A percentile compares a stretch with the other conserved stretches of the same genome.
Conservation (phyloP, 179 eudicot species). For the Beta lomatogona region DNA sequence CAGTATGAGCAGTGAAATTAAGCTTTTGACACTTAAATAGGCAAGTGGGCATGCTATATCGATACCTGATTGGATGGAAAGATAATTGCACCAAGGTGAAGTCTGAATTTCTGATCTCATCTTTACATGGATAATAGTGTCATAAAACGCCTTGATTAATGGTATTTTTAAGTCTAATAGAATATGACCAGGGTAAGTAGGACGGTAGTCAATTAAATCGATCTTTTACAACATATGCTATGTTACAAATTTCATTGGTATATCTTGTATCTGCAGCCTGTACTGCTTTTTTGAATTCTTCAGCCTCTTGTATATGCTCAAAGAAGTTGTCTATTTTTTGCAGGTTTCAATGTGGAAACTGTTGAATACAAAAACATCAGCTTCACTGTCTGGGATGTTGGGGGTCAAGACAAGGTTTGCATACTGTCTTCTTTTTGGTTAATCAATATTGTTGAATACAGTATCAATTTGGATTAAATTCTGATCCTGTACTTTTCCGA, state of each 20-base stretch:
- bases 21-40: background rate
- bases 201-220: background rate
- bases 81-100: background rate
- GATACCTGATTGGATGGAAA: background rate
- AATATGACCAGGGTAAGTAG: background rate
- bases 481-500: too few relatives aligned
- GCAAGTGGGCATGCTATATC: background rate
- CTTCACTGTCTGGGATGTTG: constrained; percentile 97
- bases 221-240: background rate
- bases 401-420: constrained; percentile 95
- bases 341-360: constrained; percentile 92
- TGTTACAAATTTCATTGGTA: background rate
- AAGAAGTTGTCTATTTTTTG: constrained; percentile 12
- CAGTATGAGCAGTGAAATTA: background rate
- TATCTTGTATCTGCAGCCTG: background rate
- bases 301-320: constrained; percentile 16
- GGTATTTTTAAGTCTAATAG: background rate
- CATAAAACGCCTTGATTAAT: background rate
- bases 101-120: background rate
- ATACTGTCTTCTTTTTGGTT: background rate
- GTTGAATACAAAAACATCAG: constrained; percentile 94
- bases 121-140: background rate
- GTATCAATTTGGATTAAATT: background rate
- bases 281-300: background rate
- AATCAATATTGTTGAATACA: background rate